A percentile compares a stretch with the other conserved stretches of the same genome.
Evolutionary conservation across 345 rosid genomes (phyloP).

Genomic region (Eucalyptus cladocalyx): DNA sequence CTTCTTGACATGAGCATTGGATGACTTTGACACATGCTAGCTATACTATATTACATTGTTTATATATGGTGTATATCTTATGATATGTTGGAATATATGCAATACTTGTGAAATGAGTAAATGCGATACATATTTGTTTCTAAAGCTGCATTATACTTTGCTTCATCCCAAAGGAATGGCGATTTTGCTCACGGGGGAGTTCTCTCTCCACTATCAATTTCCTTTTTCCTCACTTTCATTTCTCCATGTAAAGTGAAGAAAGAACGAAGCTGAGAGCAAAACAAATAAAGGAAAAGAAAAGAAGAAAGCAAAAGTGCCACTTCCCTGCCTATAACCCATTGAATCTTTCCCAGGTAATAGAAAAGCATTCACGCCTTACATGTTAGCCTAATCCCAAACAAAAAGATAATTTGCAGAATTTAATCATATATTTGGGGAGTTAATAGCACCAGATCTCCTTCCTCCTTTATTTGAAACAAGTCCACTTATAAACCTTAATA

Average conservation of each 20-base stretch:
- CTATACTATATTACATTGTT: neutral
- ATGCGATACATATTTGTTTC: neutral
- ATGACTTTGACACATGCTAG: neutral
- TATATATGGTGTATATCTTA: neutral
- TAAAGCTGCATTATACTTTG: neutral
- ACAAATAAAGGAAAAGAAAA: too few relatives aligned
- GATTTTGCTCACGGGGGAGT: neutral
- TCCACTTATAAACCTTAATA: too few relatives aligned
- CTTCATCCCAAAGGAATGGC: accelerated
- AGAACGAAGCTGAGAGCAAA: too few relatives aligned
- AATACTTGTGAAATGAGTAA: neutral
- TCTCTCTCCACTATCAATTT: neutral
- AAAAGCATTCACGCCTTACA: too few relatives aligned
- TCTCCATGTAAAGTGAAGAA: neutral
- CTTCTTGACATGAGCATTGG: neutral
- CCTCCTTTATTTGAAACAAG: too few relatives aligned
- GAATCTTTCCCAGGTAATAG: too few relatives aligned
- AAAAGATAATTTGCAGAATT: too few relatives aligned
- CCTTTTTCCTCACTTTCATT: neutral
- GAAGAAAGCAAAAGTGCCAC: too few relatives aligned
- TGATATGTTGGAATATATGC: neutral
- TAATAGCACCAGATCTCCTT: too few relatives aligned
- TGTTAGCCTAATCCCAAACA: too few relatives aligned
- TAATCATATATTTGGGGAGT: too few relatives aligned
- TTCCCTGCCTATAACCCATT: too few relatives aligned